phyloP scores from a whole-genome alignment of 2,329 filamentous ascomycete genomes.

The Ceratocystis ficicola region DNA sequence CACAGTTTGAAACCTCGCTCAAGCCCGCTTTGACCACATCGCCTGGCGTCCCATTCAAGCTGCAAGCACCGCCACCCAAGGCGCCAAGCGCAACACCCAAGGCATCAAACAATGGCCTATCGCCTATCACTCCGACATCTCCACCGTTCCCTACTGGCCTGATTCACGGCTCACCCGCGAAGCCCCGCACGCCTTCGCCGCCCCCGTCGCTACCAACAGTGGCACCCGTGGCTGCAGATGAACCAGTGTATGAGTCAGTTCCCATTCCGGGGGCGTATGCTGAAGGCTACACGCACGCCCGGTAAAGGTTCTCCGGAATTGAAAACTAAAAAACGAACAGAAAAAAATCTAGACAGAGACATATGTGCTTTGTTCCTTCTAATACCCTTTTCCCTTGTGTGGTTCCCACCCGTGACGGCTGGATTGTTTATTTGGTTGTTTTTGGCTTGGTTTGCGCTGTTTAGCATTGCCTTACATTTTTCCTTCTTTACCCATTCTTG shows the following conservation, averaged over 20 bases:
- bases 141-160: conserved; percentile 21
- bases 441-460: conserved; percentile 9
- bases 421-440: conserved; percentile 11
- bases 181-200: conserved; percentile 28
- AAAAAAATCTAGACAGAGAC: not conserved
- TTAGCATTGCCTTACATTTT: not conserved
- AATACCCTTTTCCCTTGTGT: conserved; percentile 7
- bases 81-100: conserved; percentile 67
- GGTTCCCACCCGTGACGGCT: not conserved
- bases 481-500: not conserved
- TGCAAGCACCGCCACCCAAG: conserved; percentile 73
- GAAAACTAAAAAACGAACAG: not conserved
- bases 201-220: not conserved
- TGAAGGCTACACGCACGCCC: conserved; percentile 24
- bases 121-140: conserved; percentile 35
- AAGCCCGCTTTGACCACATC: conserved; percentile 29
- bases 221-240: conserved; percentile 59
- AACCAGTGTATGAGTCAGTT: conserved; percentile 73
- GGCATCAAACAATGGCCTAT: conserved; percentile 50
- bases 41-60: conserved; percentile 54
- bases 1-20: conserved; percentile 41
- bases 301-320: not conserved
- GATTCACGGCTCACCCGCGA: conserved; percentile 26
- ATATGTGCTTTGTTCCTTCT: not conserved
- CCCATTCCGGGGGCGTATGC: conserved; percentile 80